Percentiles rank a stretch among this genome's conserved stretches.
phyloP scores from a whole-genome alignment of 2,329 filamentous ascomycete species.

The Calonectria pteridis region DNA sequence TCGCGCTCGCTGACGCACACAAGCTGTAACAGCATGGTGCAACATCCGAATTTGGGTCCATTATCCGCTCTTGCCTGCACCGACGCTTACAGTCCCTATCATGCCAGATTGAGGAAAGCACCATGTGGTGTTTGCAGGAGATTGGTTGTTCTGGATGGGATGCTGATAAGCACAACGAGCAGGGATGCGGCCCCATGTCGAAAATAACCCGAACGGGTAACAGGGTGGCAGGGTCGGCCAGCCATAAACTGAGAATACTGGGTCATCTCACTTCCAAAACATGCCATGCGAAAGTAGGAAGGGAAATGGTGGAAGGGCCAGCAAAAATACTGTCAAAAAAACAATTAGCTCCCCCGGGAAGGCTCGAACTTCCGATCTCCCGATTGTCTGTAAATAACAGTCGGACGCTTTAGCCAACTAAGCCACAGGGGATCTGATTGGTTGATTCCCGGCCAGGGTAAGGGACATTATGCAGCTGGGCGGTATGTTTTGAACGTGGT shows the following conservation, averaged over 20 bases:
- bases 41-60: not conserved
- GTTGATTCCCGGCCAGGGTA: not conserved
- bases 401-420: conserved; percentile 25
- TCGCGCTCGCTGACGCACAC: not conserved
- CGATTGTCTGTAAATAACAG: conserved; percentile 40
- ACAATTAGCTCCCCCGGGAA: conserved; percentile 41
- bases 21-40: not conserved
- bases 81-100: not conserved
- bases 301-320: not conserved
- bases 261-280: too few species aligned
- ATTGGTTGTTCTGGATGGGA: not conserved
- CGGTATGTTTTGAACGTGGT: not conserved
- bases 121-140: not conserved
- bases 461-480: not conserved
- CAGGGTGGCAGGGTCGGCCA: too few species aligned
- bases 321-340: not conserved
- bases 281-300: too few species aligned
- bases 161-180: not conserved
- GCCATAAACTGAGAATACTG: too few species aligned
- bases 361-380: conserved; percentile 48
- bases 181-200: not conserved
- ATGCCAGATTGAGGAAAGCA: not conserved
- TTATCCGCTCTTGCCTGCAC: not conserved
- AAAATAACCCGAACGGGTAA: not conserved
- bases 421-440: conserved; percentile 18